Conservation (phyloP, 2,329 filamentous ascomycete species). For the Sporothrix globosa region DNA sequence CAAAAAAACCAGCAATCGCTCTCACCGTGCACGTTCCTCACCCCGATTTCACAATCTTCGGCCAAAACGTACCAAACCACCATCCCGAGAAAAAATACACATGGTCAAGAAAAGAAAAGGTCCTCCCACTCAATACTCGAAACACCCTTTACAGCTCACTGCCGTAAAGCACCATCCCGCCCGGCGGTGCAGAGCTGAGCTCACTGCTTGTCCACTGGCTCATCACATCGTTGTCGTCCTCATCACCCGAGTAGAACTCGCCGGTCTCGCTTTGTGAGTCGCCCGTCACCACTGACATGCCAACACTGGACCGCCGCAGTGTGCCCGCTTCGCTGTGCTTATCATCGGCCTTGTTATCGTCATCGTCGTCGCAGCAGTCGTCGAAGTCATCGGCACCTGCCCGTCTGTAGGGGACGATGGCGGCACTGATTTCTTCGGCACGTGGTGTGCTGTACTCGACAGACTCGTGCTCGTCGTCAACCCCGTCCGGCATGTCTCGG, state of each 20-base stretch:
- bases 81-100: background rate
- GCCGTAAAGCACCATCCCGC: constrained; percentile 38
- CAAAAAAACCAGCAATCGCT: background rate
- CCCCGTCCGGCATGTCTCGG: constrained; percentile 35
- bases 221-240: constrained; percentile 44
- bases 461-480: constrained; percentile 20
- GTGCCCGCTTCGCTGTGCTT: constrained; percentile 57
- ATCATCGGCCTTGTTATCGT: constrained; percentile 42
- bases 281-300: constrained; percentile 52
- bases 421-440: constrained; percentile 34
- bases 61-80: background rate
- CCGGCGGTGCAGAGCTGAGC: constrained; percentile 38
- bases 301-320: constrained; percentile 53
- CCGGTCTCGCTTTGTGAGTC: constrained; percentile 36
- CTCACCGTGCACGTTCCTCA: background rate
- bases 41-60: background rate
- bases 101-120: constrained; percentile 3
- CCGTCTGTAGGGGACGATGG: constrained; percentile 28
- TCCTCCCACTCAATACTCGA: too few species aligned
- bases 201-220: constrained; percentile 56
- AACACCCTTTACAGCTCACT: constrained; percentile 21
- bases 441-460: constrained; percentile 31
- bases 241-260: constrained; percentile 44
- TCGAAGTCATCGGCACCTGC: constrained; percentile 10
- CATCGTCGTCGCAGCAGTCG: constrained; percentile 32